Conservation (phyloP, 2,329 filamentous ascomycete genomes). For the Aaosphaeria arxii region DNA sequence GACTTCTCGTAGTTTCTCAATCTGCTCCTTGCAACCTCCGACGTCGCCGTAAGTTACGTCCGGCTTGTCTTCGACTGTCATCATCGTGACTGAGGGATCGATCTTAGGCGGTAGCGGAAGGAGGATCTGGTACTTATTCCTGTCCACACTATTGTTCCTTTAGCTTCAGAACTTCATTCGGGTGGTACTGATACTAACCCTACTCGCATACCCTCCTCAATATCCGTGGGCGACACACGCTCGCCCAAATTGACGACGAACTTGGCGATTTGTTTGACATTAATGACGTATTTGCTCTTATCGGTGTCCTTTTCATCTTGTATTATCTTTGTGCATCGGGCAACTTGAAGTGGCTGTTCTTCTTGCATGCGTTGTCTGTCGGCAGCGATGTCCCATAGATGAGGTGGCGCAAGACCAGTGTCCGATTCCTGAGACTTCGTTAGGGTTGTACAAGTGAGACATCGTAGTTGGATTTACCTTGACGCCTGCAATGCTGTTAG, state of each 20-base stretch:
- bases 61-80: slow-evolving; percentile 99
- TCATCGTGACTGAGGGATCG: slow-evolving; percentile 98
- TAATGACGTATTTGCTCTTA: slow-evolving; percentile 99
- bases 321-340: slow-evolving; percentile 98
- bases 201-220: slow-evolving; percentile 98
- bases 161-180: no score
- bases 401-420: slow-evolving; percentile 93
- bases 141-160: slow-evolving; percentile 64
- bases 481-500: slow-evolving; percentile 48
- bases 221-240: slow-evolving; percentile 95
- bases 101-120: slow-evolving; percentile 96
- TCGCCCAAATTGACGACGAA: slow-evolving; percentile 98
- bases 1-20: slow-evolving; percentile 97
- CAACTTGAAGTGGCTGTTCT: slow-evolving; percentile 96
- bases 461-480: slow-evolving; percentile 52
- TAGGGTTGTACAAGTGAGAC: slow-evolving; percentile 3
- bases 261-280: slow-evolving; percentile 99
- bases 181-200: slow-evolving; percentile 47
- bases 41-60: slow-evolving; percentile 99
- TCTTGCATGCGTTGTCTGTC: slow-evolving; percentile 98
- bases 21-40: slow-evolving; percentile 98
- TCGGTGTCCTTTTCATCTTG: slow-evolving; percentile 92
- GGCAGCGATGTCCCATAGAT: slow-evolving; percentile 97
- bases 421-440: slow-evolving; percentile 74
- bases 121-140: slow-evolving; percentile 99